Evolutionary conservation across 208 protist species (phyloP).

Genomic region (Naegleria lovaniensis): DNA sequence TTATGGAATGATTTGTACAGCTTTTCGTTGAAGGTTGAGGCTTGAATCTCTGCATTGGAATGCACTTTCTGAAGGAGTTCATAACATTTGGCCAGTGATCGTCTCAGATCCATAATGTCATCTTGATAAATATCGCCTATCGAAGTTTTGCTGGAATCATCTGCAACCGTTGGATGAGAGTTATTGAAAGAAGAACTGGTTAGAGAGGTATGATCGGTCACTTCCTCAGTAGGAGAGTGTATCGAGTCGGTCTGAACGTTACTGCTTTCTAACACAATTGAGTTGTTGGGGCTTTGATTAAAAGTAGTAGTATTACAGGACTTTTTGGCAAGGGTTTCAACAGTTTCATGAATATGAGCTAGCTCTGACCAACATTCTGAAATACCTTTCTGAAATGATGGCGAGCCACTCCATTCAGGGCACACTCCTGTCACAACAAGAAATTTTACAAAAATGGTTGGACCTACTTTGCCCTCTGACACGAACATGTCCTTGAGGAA

Average conservation of each 20-base stretch:
- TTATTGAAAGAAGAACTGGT: not conserved
- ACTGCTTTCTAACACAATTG: no score
- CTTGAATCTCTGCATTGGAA: not conserved
- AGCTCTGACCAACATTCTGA: not conserved
- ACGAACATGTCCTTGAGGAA: not conserved
- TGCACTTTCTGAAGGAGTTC: not conserved
- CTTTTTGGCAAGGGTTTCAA: not conserved
- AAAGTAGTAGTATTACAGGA: not conserved
- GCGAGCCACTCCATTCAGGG: not conserved
- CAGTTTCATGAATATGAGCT: not conserved
- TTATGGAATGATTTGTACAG: not conserved
- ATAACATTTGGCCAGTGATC: not conserved
- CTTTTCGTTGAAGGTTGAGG: not conserved
- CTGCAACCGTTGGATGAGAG: no score
- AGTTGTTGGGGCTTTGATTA: not conserved
- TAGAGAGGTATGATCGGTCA: not conserved
- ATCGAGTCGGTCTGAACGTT: not conserved
- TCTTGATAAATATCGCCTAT: not conserved
- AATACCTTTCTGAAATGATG: not conserved
- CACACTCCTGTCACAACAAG: not conserved
- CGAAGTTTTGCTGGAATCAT: not conserved
- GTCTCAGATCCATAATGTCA: not conserved
- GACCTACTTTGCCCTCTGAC: not conserved
- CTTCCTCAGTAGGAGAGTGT: not conserved
- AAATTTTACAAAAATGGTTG: constrained; percentile 5